Conservation (phyloP, 768 basidiomycete species). For the Lactifluus echinatus region DNA sequence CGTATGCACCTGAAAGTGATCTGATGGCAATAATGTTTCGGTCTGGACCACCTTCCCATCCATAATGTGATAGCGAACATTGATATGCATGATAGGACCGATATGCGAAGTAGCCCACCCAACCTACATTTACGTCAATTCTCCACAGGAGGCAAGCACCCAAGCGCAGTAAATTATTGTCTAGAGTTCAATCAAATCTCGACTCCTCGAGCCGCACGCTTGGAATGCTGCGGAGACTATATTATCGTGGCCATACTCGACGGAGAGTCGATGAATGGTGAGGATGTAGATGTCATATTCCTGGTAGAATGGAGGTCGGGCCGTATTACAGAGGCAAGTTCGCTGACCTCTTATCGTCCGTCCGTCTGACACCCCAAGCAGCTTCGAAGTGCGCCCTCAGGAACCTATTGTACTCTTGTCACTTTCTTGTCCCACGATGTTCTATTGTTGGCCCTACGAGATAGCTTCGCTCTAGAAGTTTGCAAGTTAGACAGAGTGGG, state of each 20-base stretch:
- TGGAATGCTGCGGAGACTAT: constrained; percentile 12
- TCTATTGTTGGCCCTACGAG: background rate
- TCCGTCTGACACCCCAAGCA: background rate
- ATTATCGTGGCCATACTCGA: constrained; percentile 3
- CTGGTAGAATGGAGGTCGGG: constrained; percentile 8
- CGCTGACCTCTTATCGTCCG: background rate
- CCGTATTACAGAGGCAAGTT: constrained; percentile 4
- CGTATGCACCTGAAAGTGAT: constrained; percentile 6
- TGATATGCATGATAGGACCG: background rate
- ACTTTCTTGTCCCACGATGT: constrained; percentile 6
- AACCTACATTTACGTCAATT: constrained; percentile 3
- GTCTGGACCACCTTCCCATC: background rate
- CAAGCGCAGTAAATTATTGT: background rate
- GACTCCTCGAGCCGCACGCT: background rate
- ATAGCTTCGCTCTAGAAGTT: background rate
- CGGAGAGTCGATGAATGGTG: background rate
- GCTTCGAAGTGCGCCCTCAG: background rate
- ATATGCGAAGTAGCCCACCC: background rate
- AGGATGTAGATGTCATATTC: background rate
- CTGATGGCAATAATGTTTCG: constrained; percentile 3
- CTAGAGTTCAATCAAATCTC: background rate
- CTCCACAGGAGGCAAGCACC: constrained; percentile 4
- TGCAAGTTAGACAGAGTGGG: background rate
- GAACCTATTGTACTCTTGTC: background rate
- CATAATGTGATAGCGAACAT: background rate